Percentiles rank a stretch among this genome's conserved stretches.
phyloP scores from a whole-genome alignment of 768 basidiomycete genomes.

The Phlebiopsis gigantea region DNA sequence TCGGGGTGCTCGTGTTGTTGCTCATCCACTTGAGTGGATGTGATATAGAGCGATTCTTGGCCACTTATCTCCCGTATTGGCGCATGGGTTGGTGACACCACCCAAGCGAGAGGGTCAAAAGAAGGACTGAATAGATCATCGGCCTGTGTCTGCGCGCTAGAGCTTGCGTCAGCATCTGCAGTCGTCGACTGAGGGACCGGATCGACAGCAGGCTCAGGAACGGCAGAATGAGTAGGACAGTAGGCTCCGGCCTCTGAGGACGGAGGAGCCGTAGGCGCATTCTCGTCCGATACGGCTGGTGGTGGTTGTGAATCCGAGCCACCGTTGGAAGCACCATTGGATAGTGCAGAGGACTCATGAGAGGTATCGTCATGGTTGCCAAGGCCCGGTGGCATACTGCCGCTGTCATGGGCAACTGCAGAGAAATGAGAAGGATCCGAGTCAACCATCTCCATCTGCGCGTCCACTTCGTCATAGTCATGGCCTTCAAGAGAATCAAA shows the following conservation, averaged over 20 bases:
- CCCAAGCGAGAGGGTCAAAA: conserved; percentile 27
- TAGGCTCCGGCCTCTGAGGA: conserved; percentile 26
- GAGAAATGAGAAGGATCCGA: conserved; percentile 8
- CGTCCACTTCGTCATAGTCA: conserved; percentile 36
- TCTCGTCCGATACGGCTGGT: conserved; percentile 20
- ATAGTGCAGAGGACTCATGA: not conserved
- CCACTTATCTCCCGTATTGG: too few species aligned
- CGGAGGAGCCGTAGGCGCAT: conserved; percentile 27
- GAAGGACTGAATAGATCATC: conserved; percentile 21
- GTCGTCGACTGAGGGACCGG: conserved; percentile 35
- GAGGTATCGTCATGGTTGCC: not conserved
- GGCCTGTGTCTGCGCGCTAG: conserved; percentile 45
- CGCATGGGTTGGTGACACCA: too few species aligned
- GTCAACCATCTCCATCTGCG: conserved; percentile 12
- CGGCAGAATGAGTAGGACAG: conserved; percentile 31
- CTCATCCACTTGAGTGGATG: not conserved
- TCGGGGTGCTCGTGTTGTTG: not conserved
- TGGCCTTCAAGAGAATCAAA: conserved; percentile 43
- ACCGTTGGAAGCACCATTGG: conserved; percentile 1
- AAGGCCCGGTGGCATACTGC: conserved; percentile 5
- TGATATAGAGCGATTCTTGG: too few species aligned
- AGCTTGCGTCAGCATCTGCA: conserved; percentile 42
- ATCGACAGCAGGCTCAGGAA: conserved; percentile 31
- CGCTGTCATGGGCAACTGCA: conserved; percentile 6
- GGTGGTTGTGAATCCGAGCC: not conserved